A percentile compares a stretch with the other conserved stretches of the same genome.
Evolutionary conservation across 225 moss, liverwort and hornwort genomes (phyloP).

Genomic region (Lunularia cruciata): DNA sequence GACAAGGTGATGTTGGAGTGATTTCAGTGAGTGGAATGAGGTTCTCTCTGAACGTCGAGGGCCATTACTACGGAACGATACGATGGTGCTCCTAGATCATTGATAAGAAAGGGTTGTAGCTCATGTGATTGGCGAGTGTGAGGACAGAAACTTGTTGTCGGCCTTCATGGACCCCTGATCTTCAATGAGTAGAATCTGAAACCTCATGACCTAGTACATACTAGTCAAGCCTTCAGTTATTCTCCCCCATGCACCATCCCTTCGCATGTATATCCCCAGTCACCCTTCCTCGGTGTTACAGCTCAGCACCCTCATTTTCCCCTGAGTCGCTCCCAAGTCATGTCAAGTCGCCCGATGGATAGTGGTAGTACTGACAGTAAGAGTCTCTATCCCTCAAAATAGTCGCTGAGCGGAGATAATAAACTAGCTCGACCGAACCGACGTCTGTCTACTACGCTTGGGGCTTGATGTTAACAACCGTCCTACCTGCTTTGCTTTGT

Average conservation of each 20-base stretch:
- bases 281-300: conserved; percentile 14
- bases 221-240: conserved; percentile 14
- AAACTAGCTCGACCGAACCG: conserved; percentile 6
- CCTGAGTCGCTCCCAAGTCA: conserved; percentile 18
- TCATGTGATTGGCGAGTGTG: conserved; percentile 38
- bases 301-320: conserved; percentile 22
- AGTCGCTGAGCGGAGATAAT: conserved; percentile 1
- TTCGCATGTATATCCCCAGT: conserved; percentile 16
- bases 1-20: conserved; percentile 10
- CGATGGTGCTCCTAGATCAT: conserved; percentile 10
- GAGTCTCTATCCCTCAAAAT: neutral
- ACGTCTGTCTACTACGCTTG: too few species aligned
- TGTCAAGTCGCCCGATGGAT: conserved; percentile 15
- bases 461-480: conserved; percentile 11
- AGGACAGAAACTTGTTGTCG: conserved; percentile 36
- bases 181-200: conserved; percentile 23
- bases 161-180: conserved; percentile 40
- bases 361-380: conserved; percentile 1
- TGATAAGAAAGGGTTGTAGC: conserved; percentile 11
- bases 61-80: neutral
- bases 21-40: neutral
- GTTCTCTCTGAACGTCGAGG: conserved; percentile 17
- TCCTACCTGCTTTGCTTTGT: conserved; percentile 9
- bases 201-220: conserved; percentile 34
- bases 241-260: conserved; percentile 17